phyloP scores from a whole-genome alignment of 176 grass and related monocot genomes.

The Puya raimondii region DNA sequence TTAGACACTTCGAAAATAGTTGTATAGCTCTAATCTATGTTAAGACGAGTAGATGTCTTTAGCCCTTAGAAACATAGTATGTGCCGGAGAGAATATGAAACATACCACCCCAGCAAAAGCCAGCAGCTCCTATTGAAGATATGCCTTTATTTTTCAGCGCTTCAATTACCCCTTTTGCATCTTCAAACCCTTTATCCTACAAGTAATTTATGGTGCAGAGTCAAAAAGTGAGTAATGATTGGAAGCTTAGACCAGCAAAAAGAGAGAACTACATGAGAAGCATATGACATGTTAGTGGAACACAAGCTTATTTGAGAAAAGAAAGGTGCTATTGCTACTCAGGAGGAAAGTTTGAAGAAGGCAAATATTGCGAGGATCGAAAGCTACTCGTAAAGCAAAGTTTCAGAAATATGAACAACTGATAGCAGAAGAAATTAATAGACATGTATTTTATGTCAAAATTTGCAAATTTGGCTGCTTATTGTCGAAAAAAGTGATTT shows the following conservation, averaged over 20 bases:
- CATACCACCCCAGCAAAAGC: slow-evolving; percentile 48
- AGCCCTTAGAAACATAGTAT: background rate
- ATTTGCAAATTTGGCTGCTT: too few species aligned
- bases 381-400: background rate
- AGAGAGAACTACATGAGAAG: too few species aligned
- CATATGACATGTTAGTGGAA: too few species aligned
- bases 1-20: background rate
- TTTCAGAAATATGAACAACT: too few species aligned
- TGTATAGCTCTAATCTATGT: too few species aligned
- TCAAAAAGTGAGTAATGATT: background rate
- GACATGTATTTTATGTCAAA: too few species aligned
- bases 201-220: background rate
- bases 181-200: slow-evolving; percentile 37
- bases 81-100: background rate
- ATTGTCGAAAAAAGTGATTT: too few species aligned
- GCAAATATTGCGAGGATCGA: background rate
- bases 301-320: too few species aligned
- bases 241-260: too few species aligned
- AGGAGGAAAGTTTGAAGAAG: background rate
- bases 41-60: background rate
- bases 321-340: background rate
- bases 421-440: too few species aligned
- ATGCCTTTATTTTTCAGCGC: slow-evolving; percentile 27
- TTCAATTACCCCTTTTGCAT: slow-evolving; percentile 38
- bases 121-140: slow-evolving; percentile 32